Evolutionary conservation across 306 rosid species (phyloP).

Genomic region (Amphicarpaea edgeworthii): DNA sequence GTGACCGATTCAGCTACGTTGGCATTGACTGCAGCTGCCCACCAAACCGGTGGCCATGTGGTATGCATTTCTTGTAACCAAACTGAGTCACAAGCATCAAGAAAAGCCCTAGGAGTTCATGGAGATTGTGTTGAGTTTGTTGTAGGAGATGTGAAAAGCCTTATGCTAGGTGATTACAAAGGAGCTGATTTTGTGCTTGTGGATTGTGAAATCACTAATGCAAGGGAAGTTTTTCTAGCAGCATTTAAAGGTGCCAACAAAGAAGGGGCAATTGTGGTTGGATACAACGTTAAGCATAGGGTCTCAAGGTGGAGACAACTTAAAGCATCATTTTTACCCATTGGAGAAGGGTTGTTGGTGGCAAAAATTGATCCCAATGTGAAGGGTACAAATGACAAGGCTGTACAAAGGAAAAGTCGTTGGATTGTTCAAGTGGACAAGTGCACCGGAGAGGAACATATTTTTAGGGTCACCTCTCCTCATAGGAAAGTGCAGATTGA

Average conservation of each 20-base stretch:
- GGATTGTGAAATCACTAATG: conserved; percentile 54
- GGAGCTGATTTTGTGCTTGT: conserved; percentile 69
- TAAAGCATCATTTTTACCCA: conserved; percentile 58
- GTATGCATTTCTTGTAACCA: conserved; percentile 36
- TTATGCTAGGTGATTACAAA: conserved; percentile 44
- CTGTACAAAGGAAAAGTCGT: conserved; percentile 43
- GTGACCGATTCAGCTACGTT: conserved; percentile 38
- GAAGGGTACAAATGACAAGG: neutral
- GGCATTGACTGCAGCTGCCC: conserved; percentile 56
- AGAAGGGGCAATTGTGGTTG: conserved; percentile 56
- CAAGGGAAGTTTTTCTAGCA: conserved; percentile 51
- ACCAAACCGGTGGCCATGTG: conserved; percentile 61
- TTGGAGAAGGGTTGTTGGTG: conserved; percentile 65
- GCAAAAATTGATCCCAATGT: conserved; percentile 34
- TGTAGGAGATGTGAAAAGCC: conserved; percentile 49
- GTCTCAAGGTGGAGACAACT: conserved; percentile 49
- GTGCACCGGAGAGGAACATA: conserved; percentile 65
- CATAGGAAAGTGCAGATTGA: conserved; percentile 39
- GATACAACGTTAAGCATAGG: conserved; percentile 55
- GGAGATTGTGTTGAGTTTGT: conserved; percentile 51
- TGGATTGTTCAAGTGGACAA: conserved; percentile 63
- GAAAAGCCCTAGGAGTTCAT: conserved; percentile 43
- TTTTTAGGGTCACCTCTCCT: conserved; percentile 54
- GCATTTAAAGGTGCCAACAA: conserved; percentile 50
- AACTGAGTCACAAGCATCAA: conserved; percentile 31